Conservation (phyloP, 441 rosid species). For the Theobroma grandiflorum region DNA sequence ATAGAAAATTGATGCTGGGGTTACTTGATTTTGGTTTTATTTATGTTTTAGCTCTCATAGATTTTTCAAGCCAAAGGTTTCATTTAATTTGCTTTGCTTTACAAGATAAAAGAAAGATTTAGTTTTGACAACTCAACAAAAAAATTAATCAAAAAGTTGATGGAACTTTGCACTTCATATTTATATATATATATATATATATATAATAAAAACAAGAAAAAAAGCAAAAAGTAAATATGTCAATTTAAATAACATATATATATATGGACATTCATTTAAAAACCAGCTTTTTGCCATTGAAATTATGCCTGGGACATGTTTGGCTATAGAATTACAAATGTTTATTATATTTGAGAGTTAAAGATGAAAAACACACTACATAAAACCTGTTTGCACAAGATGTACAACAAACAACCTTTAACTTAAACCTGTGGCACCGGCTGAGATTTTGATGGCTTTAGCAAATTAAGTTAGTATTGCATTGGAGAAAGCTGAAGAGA, state of each 20-base stretch:
- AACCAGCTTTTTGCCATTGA: neutral
- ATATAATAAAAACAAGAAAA: no score
- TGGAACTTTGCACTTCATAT: neutral
- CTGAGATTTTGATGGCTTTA: neutral
- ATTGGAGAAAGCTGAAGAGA: neutral
- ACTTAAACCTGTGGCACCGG: neutral
- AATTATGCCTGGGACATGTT: neutral
- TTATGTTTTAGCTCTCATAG: neutral
- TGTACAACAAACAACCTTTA: neutral
- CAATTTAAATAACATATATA: neutral
- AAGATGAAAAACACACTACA: neutral
- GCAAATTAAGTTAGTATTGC: neutral
- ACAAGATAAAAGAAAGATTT: conserved; percentile 8
- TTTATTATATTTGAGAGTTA: neutral
- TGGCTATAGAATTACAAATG: neutral
- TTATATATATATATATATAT: no score
- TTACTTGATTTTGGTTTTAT: neutral
- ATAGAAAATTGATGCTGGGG: neutral
- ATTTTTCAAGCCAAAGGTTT: neutral
- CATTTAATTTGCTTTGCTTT: conserved; percentile 9
- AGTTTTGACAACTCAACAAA: conserved; percentile 21
- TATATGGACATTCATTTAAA: neutral
- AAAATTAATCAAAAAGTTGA: neutral
- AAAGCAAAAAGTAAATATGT: no score
- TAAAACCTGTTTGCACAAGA: neutral